Base-by-base conservation (phyloP, 768 basidiomycete species). In the Pisolithus tinctorius region DNA sequence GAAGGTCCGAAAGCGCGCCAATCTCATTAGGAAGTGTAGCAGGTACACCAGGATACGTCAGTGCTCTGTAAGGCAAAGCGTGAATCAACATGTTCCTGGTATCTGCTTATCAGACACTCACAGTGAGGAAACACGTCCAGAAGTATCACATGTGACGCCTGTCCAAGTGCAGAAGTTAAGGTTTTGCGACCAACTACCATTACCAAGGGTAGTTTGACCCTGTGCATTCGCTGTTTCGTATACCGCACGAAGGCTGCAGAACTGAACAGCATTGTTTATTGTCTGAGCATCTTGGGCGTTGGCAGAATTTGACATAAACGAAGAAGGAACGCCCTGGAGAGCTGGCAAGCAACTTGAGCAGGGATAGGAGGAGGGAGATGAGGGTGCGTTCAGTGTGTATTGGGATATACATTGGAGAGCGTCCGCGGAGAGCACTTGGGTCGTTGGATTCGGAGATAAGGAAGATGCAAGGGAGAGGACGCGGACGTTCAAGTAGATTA, bases 31-130 rank as follows among this genome's bases (percentile, higher is more conserved):
- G 77, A 2, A 79, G 55, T 2, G 63, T 60, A 16, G 70, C 67
- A n/a, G 78, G 77, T 9, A 80, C 69, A 6, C 69, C 75, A 7
- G 77, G 77, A 54, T 72, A 77, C 0, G 67, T 69, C 26, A 79
- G 62, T 53, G 65, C 64, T 48, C 65, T 77, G 55, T 34, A 2
- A 20, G 36, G 1, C 20, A 14, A n/a, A 45, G 16, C 17, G 36
- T 17, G 53, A 29, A 53, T 44, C 10, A 17, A 49, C 4, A 41
- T 20, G 8, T 13, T 31, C 11, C 6, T 37, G 23, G 43, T 36
- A 1, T 4, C 4, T 16, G 10, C 30, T 37, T 17, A 14, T 30
- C 11, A 37, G 6, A 27, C 1, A 69, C 76, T 56, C 39, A 78
- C 77, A 79, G 51, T 7, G 69, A 69, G 14, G 66, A 60, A 3